Evolutionary conservation across 2,329 filamentous ascomycete species (phyloP).

Genomic region (Alternaria sp.): DNA sequence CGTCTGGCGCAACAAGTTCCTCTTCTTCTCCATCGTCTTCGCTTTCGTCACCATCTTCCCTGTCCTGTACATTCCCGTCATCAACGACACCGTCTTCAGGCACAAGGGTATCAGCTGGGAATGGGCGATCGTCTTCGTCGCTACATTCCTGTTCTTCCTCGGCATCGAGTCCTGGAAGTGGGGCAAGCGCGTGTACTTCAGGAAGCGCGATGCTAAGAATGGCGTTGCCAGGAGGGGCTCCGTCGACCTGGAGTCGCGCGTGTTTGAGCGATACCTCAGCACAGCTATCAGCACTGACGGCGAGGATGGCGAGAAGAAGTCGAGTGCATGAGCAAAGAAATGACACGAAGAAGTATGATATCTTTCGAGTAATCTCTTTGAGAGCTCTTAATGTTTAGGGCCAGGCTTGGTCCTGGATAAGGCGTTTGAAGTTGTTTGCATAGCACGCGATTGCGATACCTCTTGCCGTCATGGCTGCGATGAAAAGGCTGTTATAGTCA

Average conservation of each 20-base stretch:
- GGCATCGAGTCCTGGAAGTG: constrained; percentile 73
- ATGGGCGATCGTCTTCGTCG: constrained; percentile 71
- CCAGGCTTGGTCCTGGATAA: constrained; percentile 1
- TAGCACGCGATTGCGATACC: constrained; percentile 34
- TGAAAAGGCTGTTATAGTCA: constrained; percentile 18
- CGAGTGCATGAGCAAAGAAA: background rate
- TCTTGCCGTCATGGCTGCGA: constrained; percentile 18
- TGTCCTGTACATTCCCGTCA: constrained; percentile 67
- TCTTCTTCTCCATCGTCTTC: constrained; percentile 54
- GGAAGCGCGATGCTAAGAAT: constrained; percentile 28
- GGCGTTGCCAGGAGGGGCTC: constrained; percentile 33
- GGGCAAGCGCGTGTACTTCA: constrained; percentile 60
- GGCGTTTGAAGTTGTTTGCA: constrained; percentile 22
- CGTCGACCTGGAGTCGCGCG: constrained; percentile 38
- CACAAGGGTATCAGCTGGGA: constrained; percentile 72
- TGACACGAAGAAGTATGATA: background rate
- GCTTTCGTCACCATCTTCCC: constrained; percentile 42
- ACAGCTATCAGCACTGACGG: constrained; percentile 40
- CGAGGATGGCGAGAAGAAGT: constrained; percentile 37
- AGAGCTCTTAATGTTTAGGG: constrained; percentile 2
- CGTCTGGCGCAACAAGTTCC: constrained; percentile 74
- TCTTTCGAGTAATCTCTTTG: background rate
- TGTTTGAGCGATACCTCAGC: constrained; percentile 43
- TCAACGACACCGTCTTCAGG: constrained; percentile 70
- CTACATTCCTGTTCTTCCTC: constrained; percentile 67